Percentiles rank a stretch among this genome's conserved stretches.
These are phyloP conservation scores for Fraxinus albicans DNA, from an alignment of 305 asterid species.

Conservation along the genomic window DNA sequence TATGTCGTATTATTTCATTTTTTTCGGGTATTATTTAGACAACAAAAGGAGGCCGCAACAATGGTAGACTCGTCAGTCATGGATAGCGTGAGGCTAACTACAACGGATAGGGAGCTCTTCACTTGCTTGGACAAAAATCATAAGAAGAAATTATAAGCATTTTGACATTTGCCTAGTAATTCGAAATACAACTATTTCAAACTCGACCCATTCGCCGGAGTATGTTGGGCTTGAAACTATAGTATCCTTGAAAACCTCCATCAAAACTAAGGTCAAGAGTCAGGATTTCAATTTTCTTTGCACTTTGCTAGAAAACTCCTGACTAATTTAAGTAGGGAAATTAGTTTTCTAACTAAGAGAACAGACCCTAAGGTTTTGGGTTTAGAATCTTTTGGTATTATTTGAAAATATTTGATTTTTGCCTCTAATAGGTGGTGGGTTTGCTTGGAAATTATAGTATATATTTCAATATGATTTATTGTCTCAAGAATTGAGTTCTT, in stretches of 20 bases:
- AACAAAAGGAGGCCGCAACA: not conserved
- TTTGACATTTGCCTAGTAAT: not conserved
- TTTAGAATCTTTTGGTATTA: too few relatives aligned
- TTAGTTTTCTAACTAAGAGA: not conserved
- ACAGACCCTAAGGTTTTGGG: too few relatives aligned
- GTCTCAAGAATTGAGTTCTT: too few relatives aligned
- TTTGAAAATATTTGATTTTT: too few relatives aligned
- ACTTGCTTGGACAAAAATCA: not conserved
- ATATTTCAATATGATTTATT: too few relatives aligned
- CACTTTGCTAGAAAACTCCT: not conserved
- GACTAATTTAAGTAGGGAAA: not conserved
- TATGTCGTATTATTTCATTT: too few relatives aligned
- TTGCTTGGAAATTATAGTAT: too few relatives aligned
- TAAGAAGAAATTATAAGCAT: not conserved
- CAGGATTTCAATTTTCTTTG: not conserved
- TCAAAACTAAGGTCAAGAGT: not conserved
- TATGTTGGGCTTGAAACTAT: not conserved
- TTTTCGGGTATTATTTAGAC: not conserved
- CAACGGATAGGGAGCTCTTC: not conserved
- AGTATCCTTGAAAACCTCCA: not conserved
- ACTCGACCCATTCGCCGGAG: not conserved
- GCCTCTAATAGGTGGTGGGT: too few relatives aligned
- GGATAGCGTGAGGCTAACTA: not conserved
- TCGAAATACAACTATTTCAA: not conserved
- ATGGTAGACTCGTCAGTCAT: not conserved